These are phyloP conservation scores for Phaeomoniella chlamydospora DNA, from an alignment of 2,329 filamentous ascomycete species.

Conservation along the genomic window DNA sequence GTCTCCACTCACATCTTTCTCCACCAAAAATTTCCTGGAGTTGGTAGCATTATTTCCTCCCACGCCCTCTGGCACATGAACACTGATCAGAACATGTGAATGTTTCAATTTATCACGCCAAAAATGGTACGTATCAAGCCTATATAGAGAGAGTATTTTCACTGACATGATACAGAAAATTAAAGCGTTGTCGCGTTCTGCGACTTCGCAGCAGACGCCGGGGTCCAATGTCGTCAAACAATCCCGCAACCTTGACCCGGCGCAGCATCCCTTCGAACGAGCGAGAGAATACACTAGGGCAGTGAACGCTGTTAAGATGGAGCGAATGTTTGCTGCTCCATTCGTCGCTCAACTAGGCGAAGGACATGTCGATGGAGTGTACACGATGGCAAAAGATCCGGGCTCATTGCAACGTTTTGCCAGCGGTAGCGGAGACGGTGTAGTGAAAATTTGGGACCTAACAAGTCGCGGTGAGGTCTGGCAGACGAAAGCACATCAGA, in stretches of 20 bases:
- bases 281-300: conserved; percentile 72
- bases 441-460: conserved; percentile 87
- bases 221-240: conserved; percentile 29
- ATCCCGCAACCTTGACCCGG: conserved; percentile 54
- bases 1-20: background rate
- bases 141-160: no score
- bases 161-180: conserved; percentile 32
- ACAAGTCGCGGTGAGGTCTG: conserved; percentile 59
- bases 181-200: conserved; percentile 34
- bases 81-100: no score
- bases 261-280: conserved; percentile 79
- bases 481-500: conserved; percentile 74
- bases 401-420: conserved; percentile 60
- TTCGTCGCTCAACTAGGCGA: conserved; percentile 77
- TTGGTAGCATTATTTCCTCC: no score
- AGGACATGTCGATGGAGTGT: conserved; percentile 85
- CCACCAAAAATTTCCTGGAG: background rate
- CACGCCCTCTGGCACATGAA: background rate
- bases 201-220: conserved; percentile 31
- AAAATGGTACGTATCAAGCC: no score
- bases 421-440: conserved; percentile 78
- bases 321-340: conserved; percentile 78
- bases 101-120: no score
- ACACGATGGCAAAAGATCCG: conserved; percentile 67
- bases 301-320: conserved; percentile 76